Conservation (phyloP, 1,139 yeast genomes). For the Debaryomycetaceae sp. region DNA sequence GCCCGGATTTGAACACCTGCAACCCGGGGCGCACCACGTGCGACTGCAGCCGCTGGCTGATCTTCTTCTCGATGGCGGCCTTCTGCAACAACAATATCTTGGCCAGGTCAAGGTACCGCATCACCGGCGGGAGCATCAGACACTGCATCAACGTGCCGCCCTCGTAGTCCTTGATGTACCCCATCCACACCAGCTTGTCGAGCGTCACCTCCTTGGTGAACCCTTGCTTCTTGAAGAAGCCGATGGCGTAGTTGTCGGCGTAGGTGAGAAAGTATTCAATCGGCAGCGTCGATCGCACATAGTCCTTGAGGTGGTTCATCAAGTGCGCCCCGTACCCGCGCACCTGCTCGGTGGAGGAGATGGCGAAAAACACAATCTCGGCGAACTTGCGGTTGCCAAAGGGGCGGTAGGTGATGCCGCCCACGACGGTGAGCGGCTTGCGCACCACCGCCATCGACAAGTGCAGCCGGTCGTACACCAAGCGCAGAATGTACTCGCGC, state of each 20-base stretch:
- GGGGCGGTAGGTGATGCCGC: conserved; percentile 96
- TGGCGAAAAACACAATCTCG: conserved; percentile 97
- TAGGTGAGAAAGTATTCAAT: conserved; percentile 87
- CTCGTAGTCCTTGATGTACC: conserved; percentile 96
- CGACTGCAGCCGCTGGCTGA: conserved; percentile 71
- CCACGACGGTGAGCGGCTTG: conserved; percentile 91
- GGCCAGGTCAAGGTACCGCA: conserved; percentile 81
- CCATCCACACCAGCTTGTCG: conserved; percentile 91
- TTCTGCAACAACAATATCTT: conserved; percentile 82
- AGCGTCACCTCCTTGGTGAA: conserved; percentile 91
- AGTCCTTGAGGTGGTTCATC: conserved; percentile 96
- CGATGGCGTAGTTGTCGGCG: conserved; percentile 98
- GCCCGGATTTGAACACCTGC: conserved; percentile 63
- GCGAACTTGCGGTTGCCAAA: conserved; percentile 89
- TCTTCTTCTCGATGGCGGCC: conserved; percentile 86
- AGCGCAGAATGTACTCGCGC: conserved; percentile 87
- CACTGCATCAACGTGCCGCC: conserved; percentile 99
- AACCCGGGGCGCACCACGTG: conserved; percentile 82
- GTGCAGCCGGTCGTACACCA: conserved; percentile 92
- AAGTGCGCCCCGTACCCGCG: conserved; percentile 98
- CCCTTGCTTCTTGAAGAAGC: conserved; percentile 96
- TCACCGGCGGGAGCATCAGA: conserved; percentile 77
- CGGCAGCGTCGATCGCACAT: conserved; percentile 84
- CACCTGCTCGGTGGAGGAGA: conserved; percentile 94
- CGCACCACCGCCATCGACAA: conserved; percentile 93